phyloP scores from a whole-genome alignment of 257 asterid species.

The Gardenia jasminoides region DNA sequence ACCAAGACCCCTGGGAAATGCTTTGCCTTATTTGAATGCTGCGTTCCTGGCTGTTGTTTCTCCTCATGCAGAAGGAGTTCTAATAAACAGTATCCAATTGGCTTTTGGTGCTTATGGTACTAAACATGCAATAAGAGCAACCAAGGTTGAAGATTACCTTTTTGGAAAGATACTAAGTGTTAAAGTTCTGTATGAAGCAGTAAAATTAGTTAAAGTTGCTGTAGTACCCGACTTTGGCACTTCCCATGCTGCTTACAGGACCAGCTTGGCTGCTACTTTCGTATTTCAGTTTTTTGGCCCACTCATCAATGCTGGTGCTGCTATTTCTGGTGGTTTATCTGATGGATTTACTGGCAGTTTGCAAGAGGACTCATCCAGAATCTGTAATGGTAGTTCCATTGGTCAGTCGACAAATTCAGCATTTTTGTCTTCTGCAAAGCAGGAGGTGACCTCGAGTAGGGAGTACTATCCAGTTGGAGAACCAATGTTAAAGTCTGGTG shows the following conservation, averaged over 20 bases:
- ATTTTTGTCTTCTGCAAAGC: slow-evolving; percentile 56
- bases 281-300: slow-evolving; percentile 53
- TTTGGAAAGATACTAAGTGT: slow-evolving; percentile 33
- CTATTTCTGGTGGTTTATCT: slow-evolving; percentile 15
- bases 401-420: slow-evolving; percentile 19
- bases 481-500: slow-evolving; percentile 53
- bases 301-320: slow-evolving; percentile 20
- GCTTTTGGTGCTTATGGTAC: slow-evolving; percentile 66
- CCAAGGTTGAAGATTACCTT: slow-evolving; percentile 50
- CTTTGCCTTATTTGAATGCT: slow-evolving; percentile 63
- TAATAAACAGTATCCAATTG: slow-evolving; percentile 33
- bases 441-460: slow-evolving; percentile 45
- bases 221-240: slow-evolving; percentile 56
- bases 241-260: slow-evolving; percentile 47
- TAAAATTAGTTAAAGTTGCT: slow-evolving; percentile 44
- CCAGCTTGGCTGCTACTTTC: slow-evolving; percentile 55
- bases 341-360: slow-evolving; percentile 16
- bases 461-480: slow-evolving; percentile 72
- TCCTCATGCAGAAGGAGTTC: slow-evolving; percentile 26
- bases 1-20: slow-evolving; percentile 69
- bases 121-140: slow-evolving; percentile 47
- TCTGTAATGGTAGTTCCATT: slow-evolving; percentile 10
- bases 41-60: slow-evolving; percentile 62
- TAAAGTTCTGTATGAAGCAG: slow-evolving; percentile 40
- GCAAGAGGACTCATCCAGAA: slow-evolving; percentile 21